Conservation (phyloP, 345 rosid genomes). For the Triadica sebifera region DNA sequence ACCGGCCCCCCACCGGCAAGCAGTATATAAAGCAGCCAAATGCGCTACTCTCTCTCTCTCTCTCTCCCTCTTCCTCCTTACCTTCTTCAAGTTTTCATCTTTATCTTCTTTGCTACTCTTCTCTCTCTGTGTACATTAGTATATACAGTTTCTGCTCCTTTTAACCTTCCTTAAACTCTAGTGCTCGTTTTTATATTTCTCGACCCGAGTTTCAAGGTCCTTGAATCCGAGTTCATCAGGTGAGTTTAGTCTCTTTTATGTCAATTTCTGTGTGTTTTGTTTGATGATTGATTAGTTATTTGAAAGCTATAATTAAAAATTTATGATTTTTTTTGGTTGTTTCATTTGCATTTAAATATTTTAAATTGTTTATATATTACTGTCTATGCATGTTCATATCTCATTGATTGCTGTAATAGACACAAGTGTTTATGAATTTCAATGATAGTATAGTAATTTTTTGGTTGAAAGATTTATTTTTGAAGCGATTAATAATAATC, state of each 20-base stretch:
- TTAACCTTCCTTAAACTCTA: background rate
- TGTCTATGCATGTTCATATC: background rate
- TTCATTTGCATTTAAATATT: slow-evolving; percentile 2
- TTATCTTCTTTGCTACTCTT: background rate
- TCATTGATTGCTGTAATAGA: background rate
- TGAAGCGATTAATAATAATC: background rate
- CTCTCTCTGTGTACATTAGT: background rate
- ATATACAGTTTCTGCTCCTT: background rate
- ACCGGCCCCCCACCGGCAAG: slow-evolving; percentile 4
- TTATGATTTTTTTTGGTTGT: background rate
- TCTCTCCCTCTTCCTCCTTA: background rate
- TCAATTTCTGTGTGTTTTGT: background rate
- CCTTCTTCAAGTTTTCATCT: background rate
- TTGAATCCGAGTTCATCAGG: slow-evolving; percentile 2
- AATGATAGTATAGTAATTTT: background rate
- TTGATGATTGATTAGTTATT: background rate
- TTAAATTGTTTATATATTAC: background rate
- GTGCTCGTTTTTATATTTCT: background rate
- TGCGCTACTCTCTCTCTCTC: background rate
- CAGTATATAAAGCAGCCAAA: background rate
- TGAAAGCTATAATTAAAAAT: background rate
- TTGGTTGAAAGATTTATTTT: background rate
- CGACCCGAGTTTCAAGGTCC: background rate
- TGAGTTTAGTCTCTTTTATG: background rate
- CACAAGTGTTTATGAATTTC: background rate